Evolutionary conservation across 2,329 filamentous ascomycete species (phyloP).

Genomic region (Dothistroma septosporum): DNA sequence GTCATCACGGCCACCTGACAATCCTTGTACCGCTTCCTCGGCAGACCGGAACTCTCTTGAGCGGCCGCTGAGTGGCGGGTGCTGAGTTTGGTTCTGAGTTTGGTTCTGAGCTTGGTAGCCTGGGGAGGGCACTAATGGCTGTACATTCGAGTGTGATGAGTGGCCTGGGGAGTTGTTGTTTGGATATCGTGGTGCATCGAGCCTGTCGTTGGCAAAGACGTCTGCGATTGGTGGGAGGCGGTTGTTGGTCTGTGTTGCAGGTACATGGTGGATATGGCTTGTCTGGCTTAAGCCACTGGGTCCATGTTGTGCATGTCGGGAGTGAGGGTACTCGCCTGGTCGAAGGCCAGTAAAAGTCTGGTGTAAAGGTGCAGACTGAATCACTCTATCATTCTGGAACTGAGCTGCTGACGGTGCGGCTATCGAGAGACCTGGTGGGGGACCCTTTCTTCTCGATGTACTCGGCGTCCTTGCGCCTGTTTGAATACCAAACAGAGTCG

Average conservation of each 20-base stretch:
- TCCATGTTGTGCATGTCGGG: slow-evolving; percentile 60
- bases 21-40: slow-evolving; percentile 86
- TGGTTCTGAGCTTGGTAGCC: slow-evolving; percentile 60
- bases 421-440: slow-evolving; percentile 86
- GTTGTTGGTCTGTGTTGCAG: slow-evolving; percentile 84
- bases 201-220: slow-evolving; percentile 76
- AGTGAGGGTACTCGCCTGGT: slow-evolving; percentile 50
- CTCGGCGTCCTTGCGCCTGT: slow-evolving; percentile 62
- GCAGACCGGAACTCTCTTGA: slow-evolving; percentile 88
- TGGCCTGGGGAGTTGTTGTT: slow-evolving; percentile 59
- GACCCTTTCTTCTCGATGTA: slow-evolving; percentile 68
- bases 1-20: slow-evolving; percentile 88
- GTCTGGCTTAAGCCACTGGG: slow-evolving; percentile 77
- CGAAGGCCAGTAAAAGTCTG: slow-evolving; percentile 93
- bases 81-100: slow-evolving; percentile 42
- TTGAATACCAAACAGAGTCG: slow-evolving; percentile 41
- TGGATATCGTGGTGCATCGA: slow-evolving; percentile 44
- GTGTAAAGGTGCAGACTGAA: slow-evolving; percentile 91
- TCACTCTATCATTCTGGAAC: slow-evolving; percentile 89
- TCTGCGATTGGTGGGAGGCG: slow-evolving; percentile 90
- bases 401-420: slow-evolving; percentile 89
- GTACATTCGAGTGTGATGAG: slow-evolving; percentile 60
- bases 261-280: slow-evolving; percentile 86
- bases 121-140: slow-evolving; percentile 72
- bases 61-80: slow-evolving; percentile 53